Conservation (phyloP, 768 basidiomycete species). For the Hygrocybe punicea region DNA sequence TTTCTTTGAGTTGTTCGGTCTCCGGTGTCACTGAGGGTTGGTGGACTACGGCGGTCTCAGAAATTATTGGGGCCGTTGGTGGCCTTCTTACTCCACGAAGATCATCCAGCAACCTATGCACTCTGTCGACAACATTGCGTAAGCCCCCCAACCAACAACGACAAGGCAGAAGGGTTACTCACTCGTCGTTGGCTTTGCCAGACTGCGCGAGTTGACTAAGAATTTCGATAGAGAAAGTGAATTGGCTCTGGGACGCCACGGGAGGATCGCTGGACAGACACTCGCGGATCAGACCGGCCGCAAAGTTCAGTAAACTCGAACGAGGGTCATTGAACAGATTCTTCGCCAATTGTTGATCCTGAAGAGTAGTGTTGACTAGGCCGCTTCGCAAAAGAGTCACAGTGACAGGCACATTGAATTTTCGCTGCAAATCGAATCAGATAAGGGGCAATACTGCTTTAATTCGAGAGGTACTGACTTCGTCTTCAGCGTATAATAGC, state of each 20-base stretch:
- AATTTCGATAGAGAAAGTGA: slow-evolving; percentile 76
- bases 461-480: slow-evolving; percentile 49
- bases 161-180: slow-evolving; percentile 32
- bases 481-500: slow-evolving; percentile 95
- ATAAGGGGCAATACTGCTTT: slow-evolving; percentile 5
- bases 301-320: slow-evolving; percentile 73
- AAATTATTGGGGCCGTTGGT: slow-evolving; percentile 31
- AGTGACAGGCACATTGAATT: slow-evolving; percentile 93
- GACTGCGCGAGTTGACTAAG: slow-evolving; percentile 67
- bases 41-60: slow-evolving; percentile 38
- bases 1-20: slow-evolving; percentile 70
- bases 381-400: slow-evolving; percentile 82
- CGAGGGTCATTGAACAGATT: slow-evolving; percentile 75
- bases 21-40: slow-evolving; percentile 62
- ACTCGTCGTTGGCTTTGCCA: slow-evolving; percentile 85
- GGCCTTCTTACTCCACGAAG: slow-evolving; percentile 63
- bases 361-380: slow-evolving; percentile 69
- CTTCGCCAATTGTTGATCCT: slow-evolving; percentile 90
- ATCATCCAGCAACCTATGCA: slow-evolving; percentile 73
- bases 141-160: neutral
- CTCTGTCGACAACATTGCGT: slow-evolving; percentile 41
- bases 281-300: slow-evolving; percentile 80
- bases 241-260: slow-evolving; percentile 73
- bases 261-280: slow-evolving; percentile 80
- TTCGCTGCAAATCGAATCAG: slow-evolving; percentile 57